Evolutionary conservation across 2,329 filamentous ascomycete species (phyloP), one percentile per base, ranked within the genome.

Genomic region (Alternaria dauci): DNA sequence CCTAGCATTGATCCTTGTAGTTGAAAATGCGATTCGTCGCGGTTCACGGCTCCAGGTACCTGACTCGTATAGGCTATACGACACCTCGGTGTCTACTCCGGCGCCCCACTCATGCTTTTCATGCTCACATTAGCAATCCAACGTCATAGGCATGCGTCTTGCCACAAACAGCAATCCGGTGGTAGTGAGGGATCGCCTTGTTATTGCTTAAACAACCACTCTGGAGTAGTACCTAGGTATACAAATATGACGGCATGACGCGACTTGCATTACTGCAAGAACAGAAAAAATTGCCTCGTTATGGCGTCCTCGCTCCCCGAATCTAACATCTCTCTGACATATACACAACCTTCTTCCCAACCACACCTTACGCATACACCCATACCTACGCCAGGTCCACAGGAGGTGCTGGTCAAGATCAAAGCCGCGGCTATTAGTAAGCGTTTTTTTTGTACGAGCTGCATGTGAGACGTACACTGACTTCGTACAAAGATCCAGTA

Each of bases 401-500:
- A 67, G 8, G 63, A 72, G 26, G 18, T 84, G 30, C 65, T 82
- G 30, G 67, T 84, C 57, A 78, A 75, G 51, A 70, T 81, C n/a
- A 75, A 79, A 55, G 80, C 81, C 55, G 80, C 78, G 4, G 81
- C 79, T 14, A 80, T 85, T 58, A 84, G 32, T 36, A 36, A 36
- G 32, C 6, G 12, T 14, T 23, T 23, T n/a, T 12, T 16, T 16
- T 36, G 32, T 14, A 36, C 32, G 32, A 14, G 16, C 14, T 36
- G 32, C 32, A 36, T 6, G 32, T 36, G 32, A 36, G 32, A 12
- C 32, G 14, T 1, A 36, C 32, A 36, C 32, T 36, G 14, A 36
- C 32, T 14, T 16, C 32, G 32, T 36, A 16, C 14, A 14, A 14
- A 36, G 32, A 84, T 61, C 80, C 81, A 5, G 81, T 81, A 32